These are phyloP conservation scores for Trametes punicea DNA, from an alignment of 768 basidiomycete genomes.

Conservation along the genomic window DNA sequence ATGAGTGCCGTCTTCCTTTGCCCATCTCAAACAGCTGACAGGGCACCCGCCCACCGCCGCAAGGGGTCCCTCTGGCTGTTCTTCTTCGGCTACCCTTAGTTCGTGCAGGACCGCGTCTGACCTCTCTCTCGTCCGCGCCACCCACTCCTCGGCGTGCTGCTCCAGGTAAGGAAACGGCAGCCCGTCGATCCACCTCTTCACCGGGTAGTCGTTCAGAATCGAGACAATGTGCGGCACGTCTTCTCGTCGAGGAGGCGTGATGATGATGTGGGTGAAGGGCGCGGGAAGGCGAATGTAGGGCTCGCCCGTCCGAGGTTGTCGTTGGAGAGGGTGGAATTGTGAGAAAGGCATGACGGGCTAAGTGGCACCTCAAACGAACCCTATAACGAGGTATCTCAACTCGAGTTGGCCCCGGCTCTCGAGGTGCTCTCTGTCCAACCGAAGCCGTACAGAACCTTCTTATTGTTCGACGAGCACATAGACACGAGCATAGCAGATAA, in stretches of 20 bases:
- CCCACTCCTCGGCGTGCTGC: slow-evolving; percentile 40
- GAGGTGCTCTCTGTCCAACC: not conserved
- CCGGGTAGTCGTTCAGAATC: slow-evolving; percentile 46
- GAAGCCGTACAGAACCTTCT: not conserved
- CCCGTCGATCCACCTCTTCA: slow-evolving; percentile 42
- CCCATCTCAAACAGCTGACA: slow-evolving; percentile 49
- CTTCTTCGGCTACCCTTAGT: slow-evolving; percentile 24
- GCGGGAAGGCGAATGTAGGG: slow-evolving; percentile 51
- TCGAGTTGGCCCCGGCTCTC: not conserved
- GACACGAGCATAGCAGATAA: not conserved
- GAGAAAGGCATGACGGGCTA: slow-evolving; percentile 15
- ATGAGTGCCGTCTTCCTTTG: slow-evolving; percentile 52
- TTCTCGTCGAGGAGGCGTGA: slow-evolving; percentile 54
- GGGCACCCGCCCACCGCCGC: slow-evolving; percentile 46
- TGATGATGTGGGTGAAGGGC: slow-evolving; percentile 50
- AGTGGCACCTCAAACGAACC: not conserved
- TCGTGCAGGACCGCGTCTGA: slow-evolving; percentile 35
- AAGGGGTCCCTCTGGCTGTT: slow-evolving; percentile 17
- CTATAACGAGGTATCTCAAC: not conserved
- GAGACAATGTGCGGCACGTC: slow-evolving; percentile 38
- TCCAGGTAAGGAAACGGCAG: slow-evolving; percentile 53
- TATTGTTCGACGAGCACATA: slow-evolving; percentile 1
- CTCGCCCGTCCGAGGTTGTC: slow-evolving; percentile 35
- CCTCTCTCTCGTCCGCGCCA: slow-evolving; percentile 29
- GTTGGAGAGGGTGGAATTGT: slow-evolving; percentile 36